These are phyloP conservation scores for Amanita pseudoporphyria DNA, from an alignment of 768 basidiomycete genomes.

Conservation along the genomic window DNA sequence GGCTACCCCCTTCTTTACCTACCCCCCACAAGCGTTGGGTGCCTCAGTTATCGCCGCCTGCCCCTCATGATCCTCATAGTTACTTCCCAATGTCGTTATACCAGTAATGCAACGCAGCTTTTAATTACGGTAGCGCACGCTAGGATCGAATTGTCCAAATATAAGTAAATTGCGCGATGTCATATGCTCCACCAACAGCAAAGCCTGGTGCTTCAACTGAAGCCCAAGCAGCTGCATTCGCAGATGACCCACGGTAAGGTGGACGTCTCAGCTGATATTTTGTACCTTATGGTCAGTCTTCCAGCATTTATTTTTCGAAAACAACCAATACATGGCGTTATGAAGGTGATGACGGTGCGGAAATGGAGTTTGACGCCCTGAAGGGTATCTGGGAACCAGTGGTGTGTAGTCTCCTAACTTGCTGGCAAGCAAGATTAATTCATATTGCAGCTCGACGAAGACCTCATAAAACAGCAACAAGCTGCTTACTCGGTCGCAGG, in stretches of 20 bases:
- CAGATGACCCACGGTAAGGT: constrained; percentile 61
- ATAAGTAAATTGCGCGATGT: constrained; percentile 22
- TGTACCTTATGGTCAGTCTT: constrained; percentile 15
- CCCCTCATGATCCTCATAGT: constrained; percentile 73
- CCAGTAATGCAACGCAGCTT: constrained; percentile 17
- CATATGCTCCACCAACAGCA: constrained; percentile 37
- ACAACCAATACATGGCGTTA: constrained; percentile 73
- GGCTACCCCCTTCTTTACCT: constrained; percentile 69
- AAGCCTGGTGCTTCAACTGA: constrained; percentile 45
- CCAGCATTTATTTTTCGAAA: constrained; percentile 70
- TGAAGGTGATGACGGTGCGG: constrained; percentile 85
- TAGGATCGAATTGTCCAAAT: not conserved
- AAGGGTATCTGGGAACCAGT: constrained; percentile 79
- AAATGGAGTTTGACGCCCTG: constrained; percentile 76
- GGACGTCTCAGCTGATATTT: constrained; percentile 1
- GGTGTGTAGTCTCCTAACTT: constrained; percentile 41
- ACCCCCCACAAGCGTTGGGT: constrained; percentile 63
- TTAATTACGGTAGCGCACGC: no score
- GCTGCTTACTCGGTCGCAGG: constrained; percentile 89
- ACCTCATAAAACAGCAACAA: constrained; percentile 81
- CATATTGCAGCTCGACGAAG: constrained; percentile 67
- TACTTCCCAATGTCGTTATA: constrained; percentile 82
- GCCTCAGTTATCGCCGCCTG: constrained; percentile 58
- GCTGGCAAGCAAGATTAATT: not conserved
- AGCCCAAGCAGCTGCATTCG: constrained; percentile 59